Evolutionary conservation across 2,329 filamentous ascomycete species (phyloP).

Genomic region (Aspergillus sp.): DNA sequence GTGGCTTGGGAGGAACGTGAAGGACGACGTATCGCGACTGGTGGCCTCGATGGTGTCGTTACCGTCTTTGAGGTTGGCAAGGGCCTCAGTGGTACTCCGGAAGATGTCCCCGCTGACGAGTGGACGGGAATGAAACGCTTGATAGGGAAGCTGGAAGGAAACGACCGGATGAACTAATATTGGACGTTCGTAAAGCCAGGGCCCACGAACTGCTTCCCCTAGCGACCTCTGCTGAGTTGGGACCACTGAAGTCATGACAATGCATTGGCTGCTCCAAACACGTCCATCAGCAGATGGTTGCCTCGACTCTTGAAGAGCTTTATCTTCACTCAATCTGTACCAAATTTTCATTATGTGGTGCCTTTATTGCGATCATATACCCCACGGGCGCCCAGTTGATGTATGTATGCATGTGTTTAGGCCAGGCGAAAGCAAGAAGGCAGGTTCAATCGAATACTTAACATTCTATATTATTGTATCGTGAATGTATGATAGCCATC

Average conservation of each 20-base stretch:
- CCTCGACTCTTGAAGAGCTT: not conserved
- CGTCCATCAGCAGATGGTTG: not conserved
- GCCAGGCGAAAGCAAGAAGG: slow-evolving; percentile 10
- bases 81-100: slow-evolving; percentile 77
- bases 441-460: slow-evolving; percentile 1
- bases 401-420: slow-evolving; percentile 19
- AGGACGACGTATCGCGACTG: slow-evolving; percentile 81
- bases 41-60: slow-evolving; percentile 85
- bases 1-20: slow-evolving; percentile 90
- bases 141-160: slow-evolving; percentile 69
- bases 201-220: not conserved
- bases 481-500: too few relatives aligned
- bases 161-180: slow-evolving; percentile 34
- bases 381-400: slow-evolving; percentile 21
- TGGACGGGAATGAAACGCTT: slow-evolving; percentile 93
- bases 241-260: not conserved
- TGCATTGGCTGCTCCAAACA: not conserved
- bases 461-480: too few relatives aligned
- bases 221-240: not conserved
- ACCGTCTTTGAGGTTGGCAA: slow-evolving; percentile 84
- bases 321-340: slow-evolving; percentile 8
- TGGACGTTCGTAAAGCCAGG: not conserved
- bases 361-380: slow-evolving; percentile 25
- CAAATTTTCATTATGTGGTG: slow-evolving; percentile 15
- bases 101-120: slow-evolving; percentile 79